A percentile compares a stretch with the other conserved stretches of the same genome.
phyloP scores from a whole-genome alignment of 1,284 basidiomycete species.

The Leccinum solheimii region DNA sequence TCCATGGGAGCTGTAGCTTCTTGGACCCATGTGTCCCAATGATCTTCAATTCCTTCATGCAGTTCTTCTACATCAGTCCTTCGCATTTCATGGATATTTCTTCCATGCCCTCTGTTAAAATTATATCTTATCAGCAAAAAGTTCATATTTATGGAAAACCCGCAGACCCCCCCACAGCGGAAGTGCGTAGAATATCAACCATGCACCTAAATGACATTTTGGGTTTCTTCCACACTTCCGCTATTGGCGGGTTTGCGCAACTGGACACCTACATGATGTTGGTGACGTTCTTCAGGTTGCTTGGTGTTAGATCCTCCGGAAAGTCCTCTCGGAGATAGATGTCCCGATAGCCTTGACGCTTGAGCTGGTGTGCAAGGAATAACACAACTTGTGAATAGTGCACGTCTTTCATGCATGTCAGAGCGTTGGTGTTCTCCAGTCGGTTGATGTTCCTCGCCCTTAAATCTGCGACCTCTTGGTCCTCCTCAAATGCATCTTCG shows the following conservation, averaged over 20 bases:
- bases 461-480: background rate
- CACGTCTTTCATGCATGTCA: background rate
- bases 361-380: background rate
- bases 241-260: background rate
- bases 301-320: background rate
- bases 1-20: background rate
- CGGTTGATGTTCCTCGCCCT: background rate
- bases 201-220: no score
- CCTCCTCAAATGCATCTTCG: background rate
- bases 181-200: background rate
- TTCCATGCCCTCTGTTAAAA: background rate
- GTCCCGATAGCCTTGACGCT: background rate
- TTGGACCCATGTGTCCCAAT: background rate
- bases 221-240: background rate
- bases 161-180: background rate
- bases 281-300: background rate
- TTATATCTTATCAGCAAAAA: no score
- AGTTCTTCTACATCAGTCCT: background rate
- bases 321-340: background rate
- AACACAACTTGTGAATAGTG: background rate
- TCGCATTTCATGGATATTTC: background rate
- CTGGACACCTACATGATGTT: background rate
- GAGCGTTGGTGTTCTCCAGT: background rate
- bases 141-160: no score
- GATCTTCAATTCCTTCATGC: background rate